Conservation (phyloP, 306 rosid species). For the Corylus americana region DNA sequence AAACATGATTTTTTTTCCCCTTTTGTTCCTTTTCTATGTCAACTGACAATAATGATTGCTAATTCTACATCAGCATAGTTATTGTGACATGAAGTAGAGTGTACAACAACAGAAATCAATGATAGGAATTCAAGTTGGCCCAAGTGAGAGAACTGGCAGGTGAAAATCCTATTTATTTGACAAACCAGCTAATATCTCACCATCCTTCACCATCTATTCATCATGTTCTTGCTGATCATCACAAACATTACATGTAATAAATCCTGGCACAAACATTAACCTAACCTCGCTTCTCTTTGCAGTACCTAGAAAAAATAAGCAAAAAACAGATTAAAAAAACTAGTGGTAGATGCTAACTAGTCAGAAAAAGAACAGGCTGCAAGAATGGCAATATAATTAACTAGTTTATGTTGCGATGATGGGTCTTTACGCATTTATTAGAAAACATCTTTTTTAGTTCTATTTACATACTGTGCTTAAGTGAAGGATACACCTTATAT, state of each 20-base stretch:
- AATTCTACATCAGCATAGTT: background rate
- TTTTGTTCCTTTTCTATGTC: background rate
- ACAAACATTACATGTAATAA: constrained; percentile 25
- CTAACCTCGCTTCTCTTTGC: constrained; percentile 92
- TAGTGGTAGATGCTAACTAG: background rate
- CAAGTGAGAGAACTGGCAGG: constrained; percentile 11
- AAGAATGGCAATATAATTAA: background rate
- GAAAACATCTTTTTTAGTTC: background rate
- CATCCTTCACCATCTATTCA: background rate
- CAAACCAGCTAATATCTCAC: constrained; percentile 5
- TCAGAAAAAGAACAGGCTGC: constrained; percentile 1
- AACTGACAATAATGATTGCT: background rate
- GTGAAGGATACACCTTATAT: background rate
- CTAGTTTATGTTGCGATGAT: background rate
- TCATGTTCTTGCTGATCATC: constrained; percentile 31
- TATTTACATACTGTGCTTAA: background rate
- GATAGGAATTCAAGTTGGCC: background rate
- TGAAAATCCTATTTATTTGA: constrained; percentile 13
- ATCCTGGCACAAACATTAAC: constrained; percentile 41
- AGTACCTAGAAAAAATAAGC: constrained; percentile 58
- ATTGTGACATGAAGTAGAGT: background rate
- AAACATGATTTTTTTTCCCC: background rate
- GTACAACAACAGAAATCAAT: constrained; percentile 7
- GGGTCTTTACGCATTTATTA: background rate
- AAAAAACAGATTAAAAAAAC: constrained; percentile 11